Evolutionary conservation across 768 basidiomycete species (phyloP), one percentile per base, ranked within the genome.

Genomic region (Pleurotus cornucopiae): DNA sequence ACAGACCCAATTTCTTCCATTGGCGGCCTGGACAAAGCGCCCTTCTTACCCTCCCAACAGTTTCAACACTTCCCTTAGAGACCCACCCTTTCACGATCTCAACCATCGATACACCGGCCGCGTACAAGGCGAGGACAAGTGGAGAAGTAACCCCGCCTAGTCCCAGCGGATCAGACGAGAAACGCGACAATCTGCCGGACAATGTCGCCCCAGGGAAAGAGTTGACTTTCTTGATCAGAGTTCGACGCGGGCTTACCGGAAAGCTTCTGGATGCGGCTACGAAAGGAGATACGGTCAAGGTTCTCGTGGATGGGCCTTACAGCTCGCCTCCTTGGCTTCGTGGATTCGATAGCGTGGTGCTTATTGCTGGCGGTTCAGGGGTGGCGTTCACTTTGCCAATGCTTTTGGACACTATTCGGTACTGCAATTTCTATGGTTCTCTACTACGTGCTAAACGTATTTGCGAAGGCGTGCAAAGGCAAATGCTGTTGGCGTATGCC

Each of bases 51-150:
- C 68, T 85, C 60, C 82, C 82, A 3, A 61, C 70, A 1, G 69
- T 82, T 5, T 79, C 79, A 9, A 49, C 53, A 0, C 63, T 73
- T 23, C 77, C 78, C 4, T 73, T 78, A 26, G 80, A 86, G 64
- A 67, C 80, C 0, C 85, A 86, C 57, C 85, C 85, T 1, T 86
- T 86, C 66, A 83, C 84, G 0, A 84, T 86, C 54, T 71, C 80
- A 5, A 79, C 70, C n/a, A 62, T 76, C 6, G 69, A 74, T 45
- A 62, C 64, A 11, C 41, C 60, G 30, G 23, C 13, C 30, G 16
- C 26, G 4, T 11, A 9, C 23, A 18, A 9, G 13, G 46, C 48
- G 58, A 12, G 43, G 5, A 21, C 39, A 37, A 46, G 16, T 30
- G 44, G 34, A 39, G 30, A 34, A 25, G n/a, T n/a, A 12, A 40